A percentile compares a stretch with the other conserved stretches of the same genome.
Conservation (phyloP, 2,329 filamentous ascomycete genomes). For the Shiraia sp. region DNA sequence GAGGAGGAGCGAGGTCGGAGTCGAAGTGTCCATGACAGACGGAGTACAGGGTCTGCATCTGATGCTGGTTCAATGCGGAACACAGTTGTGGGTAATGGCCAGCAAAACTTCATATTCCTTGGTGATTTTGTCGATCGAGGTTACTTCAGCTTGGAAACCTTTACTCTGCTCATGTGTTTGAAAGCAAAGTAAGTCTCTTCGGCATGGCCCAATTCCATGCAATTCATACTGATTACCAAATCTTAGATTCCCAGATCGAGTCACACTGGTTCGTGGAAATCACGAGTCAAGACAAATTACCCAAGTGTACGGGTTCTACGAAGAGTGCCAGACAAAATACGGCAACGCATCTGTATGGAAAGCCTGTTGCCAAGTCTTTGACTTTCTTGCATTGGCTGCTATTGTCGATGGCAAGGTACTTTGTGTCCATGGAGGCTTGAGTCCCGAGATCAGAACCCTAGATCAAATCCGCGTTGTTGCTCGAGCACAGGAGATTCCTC, state of each 20-base stretch:
- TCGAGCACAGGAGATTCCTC: slow-evolving; percentile 89
- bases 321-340: slow-evolving; percentile 98
- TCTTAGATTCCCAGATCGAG: slow-evolving; percentile 68
- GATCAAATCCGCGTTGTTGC: slow-evolving; percentile 80
- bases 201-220: neutral
- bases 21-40: slow-evolving; percentile 46
- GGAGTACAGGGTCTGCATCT: slow-evolving; percentile 48
- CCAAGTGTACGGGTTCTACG: slow-evolving; percentile 99
- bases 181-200: slow-evolving; percentile 65
- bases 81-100: slow-evolving; percentile 55
- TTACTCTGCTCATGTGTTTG: slow-evolving; percentile 72
- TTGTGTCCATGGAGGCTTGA: slow-evolving; percentile 95
- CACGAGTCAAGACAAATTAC: slow-evolving; percentile 99
- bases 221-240: neutral
- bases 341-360: slow-evolving; percentile 99
- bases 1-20: slow-evolving; percentile 54
- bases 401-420: slow-evolving; percentile 99
- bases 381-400: slow-evolving; percentile 95
- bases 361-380: slow-evolving; percentile 98
- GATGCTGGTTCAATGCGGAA: slow-evolving; percentile 44
- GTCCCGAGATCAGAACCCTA: slow-evolving; percentile 92
- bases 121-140: slow-evolving; percentile 76
- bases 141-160: slow-evolving; percentile 74
- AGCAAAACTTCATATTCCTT: slow-evolving; percentile 70
- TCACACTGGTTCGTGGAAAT: slow-evolving; percentile 76